Percentiles rank a stretch among this genome's conserved stretches.
These are phyloP conservation scores for Platanthera guangdongensis DNA, from an alignment of 106 monocot species.

Conservation along the genomic window DNA sequence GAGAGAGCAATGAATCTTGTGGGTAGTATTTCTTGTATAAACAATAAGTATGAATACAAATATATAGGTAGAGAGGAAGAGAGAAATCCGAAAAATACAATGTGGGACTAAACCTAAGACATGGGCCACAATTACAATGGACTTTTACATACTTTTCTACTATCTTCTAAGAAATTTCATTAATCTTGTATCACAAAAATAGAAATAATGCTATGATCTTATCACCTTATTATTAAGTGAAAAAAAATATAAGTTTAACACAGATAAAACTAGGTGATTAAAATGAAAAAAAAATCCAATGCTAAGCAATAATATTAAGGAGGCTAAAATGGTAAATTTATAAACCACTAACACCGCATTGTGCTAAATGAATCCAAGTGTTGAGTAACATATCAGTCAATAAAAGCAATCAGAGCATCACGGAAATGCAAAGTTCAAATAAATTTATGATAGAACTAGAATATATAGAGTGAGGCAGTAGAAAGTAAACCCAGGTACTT, in stretches of 20 bases:
- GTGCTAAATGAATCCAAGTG: background rate
- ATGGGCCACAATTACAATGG: no score
- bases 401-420: background rate
- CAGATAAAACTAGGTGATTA: background rate
- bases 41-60: no score
- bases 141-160: no score
- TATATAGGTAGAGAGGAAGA: no score
- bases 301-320: background rate
- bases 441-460: no score
- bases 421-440: background rate
- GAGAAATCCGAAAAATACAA: no score
- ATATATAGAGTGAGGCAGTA: background rate
- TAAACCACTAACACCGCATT: background rate
- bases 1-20: no score
- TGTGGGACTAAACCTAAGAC: no score
- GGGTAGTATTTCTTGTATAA: no score
- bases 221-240: background rate
- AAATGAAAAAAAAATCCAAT: background rate
- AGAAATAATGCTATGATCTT: no score
- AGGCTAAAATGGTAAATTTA: background rate
- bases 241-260: background rate
- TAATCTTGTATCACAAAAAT: no score
- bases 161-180: no score
- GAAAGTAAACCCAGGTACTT: background rate
- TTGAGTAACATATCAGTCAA: background rate